Conservation (phyloP, 2,329 filamentous ascomycete genomes). For the Penicillium sp. region DNA sequence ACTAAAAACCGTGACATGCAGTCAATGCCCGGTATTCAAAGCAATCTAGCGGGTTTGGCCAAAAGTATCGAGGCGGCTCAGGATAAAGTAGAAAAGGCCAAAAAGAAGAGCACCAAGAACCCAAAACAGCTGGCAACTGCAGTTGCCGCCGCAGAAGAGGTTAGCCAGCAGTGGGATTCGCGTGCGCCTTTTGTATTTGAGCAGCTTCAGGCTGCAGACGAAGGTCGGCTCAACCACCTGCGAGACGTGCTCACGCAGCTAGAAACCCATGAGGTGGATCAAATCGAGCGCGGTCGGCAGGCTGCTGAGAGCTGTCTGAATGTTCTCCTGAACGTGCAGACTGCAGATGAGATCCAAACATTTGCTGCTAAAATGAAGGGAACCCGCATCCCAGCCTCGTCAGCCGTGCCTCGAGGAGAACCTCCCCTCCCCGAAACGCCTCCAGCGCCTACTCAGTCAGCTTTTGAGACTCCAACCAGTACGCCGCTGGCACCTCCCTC, state of each 20-base stretch:
- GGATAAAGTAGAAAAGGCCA: constrained; percentile 81
- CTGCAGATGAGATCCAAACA: constrained; percentile 74
- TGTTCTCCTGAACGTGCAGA: constrained; percentile 80
- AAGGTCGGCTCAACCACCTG: constrained; percentile 83
- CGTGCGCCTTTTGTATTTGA: constrained; percentile 96
- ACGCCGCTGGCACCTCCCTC: constrained; percentile 30
- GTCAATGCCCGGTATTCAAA: constrained; percentile 76
- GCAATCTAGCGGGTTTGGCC: constrained; percentile 76
- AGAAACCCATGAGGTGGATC: constrained; percentile 88
- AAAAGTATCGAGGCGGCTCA: constrained; percentile 83
- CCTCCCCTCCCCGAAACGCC: constrained; percentile 16
- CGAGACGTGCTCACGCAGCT: constrained; percentile 90
- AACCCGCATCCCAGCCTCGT: constrained; percentile 9
- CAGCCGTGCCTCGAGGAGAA: constrained; percentile 15
- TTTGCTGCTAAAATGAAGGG: constrained; percentile 37
- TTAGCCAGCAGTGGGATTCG: constrained; percentile 85
- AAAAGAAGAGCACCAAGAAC: constrained; percentile 71
- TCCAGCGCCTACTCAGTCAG: constrained; percentile 15
- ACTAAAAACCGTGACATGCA: constrained; percentile 72
- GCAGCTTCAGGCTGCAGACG: constrained; percentile 84
- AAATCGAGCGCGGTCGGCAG: constrained; percentile 72
- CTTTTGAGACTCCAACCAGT: constrained; percentile 18
- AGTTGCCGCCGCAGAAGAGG: constrained; percentile 69
- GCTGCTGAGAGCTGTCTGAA: constrained; percentile 79
- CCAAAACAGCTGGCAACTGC: constrained; percentile 76